phyloP scores from a whole-genome alignment of 345 rosid genomes.

The Citrus mangshanensis region DNA sequence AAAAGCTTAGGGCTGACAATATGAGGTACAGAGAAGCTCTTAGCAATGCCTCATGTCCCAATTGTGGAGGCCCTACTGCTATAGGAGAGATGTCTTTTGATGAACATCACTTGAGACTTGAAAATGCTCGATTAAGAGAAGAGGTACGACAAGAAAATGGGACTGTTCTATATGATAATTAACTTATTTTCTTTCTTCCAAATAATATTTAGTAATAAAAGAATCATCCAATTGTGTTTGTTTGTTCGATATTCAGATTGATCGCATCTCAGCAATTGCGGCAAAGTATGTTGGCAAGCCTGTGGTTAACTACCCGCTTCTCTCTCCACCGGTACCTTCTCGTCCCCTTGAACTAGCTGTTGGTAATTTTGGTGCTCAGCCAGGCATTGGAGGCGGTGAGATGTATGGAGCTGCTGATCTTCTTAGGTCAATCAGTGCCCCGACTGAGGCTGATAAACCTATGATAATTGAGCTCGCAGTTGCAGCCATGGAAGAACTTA shows the following conservation, averaged over 20 bases:
- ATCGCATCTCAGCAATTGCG: conserved; percentile 84
- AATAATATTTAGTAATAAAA: too few species aligned
- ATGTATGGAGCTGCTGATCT: conserved; percentile 72
- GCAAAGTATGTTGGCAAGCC: conserved; percentile 97
- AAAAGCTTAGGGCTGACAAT: conserved; percentile 85
- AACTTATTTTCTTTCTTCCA: background rate
- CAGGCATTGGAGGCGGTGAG: conserved; percentile 47
- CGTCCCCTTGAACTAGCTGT: conserved; percentile 74
- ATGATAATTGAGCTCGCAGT: conserved; percentile 75
- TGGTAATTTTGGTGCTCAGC: conserved; percentile 44
- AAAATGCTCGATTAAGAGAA: conserved; percentile 82
- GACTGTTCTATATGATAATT: background rate
- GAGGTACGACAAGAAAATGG: conserved; percentile 46
- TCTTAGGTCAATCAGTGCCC: conserved; percentile 52
- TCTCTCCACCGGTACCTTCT: conserved; percentile 55
- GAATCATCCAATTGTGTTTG: background rate
- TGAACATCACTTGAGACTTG: conserved; percentile 88
- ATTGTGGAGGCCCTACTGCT: conserved; percentile 92
- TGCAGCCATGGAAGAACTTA: conserved; percentile 85
- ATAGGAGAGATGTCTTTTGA: conserved; percentile 94
- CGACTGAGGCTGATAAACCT: conserved; percentile 61
- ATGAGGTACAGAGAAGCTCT: conserved; percentile 87
- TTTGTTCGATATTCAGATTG: conserved; percentile 44
- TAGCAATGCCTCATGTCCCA: conserved; percentile 88
- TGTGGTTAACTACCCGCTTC: conserved; percentile 65